Evolutionary conservation across 208 protist genomes (phyloP).

Genomic region (Leishmania braziliensis): DNA sequence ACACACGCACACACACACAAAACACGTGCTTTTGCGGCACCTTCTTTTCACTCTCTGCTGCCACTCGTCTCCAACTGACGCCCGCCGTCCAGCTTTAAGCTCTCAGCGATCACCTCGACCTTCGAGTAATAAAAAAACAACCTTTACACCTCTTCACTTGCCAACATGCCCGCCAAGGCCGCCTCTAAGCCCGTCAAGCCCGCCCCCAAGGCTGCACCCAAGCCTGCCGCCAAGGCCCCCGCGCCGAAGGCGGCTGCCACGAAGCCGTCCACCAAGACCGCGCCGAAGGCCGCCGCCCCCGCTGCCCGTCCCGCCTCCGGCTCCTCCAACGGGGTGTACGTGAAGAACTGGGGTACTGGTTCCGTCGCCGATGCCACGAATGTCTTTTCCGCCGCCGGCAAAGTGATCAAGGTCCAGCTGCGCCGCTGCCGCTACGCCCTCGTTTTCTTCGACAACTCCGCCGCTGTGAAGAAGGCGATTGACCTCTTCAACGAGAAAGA

Average conservation of each 20-base stretch:
- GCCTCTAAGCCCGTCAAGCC: conserved; percentile 45
- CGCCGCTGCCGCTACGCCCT: conserved; percentile 82
- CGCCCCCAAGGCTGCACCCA: conserved; percentile 52
- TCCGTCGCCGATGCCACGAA: conserved; percentile 63
- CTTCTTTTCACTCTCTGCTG: neutral
- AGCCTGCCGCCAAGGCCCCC: conserved; percentile 45
- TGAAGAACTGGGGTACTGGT: conserved; percentile 85
- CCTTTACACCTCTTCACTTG: conserved; percentile 15
- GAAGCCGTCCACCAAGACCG: conserved; percentile 25
- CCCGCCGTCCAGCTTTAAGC: conserved; percentile 24
- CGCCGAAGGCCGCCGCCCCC: conserved; percentile 40
- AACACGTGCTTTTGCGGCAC: neutral
- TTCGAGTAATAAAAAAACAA: conserved; percentile 83
- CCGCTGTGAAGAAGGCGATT: conserved; percentile 87
- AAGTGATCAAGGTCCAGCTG: conserved; percentile 58
- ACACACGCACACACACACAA: neutral
- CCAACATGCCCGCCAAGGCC: conserved; percentile 62
- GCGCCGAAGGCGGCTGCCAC: conserved; percentile 48
- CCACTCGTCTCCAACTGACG: neutral
- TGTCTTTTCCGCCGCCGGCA: conserved; percentile 65
- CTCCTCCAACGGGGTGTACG: conserved; percentile 76
- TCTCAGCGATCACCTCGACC: conserved; percentile 67
- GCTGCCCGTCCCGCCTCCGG: conserved; percentile 38
- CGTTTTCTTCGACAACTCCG: conserved; percentile 81
- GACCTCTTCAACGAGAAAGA: conserved; percentile 89